Evolutionary conservation across 192 early-diverging fungal species (phyloP), one percentile per base, ranked within the genome.

Genomic region (Rhizoclosmatium globosum): DNA sequence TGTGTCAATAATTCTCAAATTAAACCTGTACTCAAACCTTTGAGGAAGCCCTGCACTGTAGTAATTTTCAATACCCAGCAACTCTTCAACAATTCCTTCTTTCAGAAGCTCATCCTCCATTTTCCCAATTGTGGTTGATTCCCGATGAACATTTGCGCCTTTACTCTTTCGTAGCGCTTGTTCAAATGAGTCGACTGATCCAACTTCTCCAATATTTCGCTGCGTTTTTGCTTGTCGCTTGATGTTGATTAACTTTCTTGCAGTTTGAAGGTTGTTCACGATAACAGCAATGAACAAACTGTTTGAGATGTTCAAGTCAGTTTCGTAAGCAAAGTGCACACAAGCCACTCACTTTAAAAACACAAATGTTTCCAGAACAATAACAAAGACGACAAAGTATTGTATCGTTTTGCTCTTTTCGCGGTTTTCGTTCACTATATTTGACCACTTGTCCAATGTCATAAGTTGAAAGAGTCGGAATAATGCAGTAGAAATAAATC

Each of bases 201-300:
- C 70, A 17, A 72, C 53, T 11, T 21, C 53, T 23, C 70, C 70
- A 57, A 72, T 44, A 21, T 23, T 21, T 15, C 70, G 7, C 19
- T 59, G 44, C 38, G 43, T 81, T 45, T 60, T 68, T 46, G 11
- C 59, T 2, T 6, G n/a, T 31, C 75, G 48, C 56, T 61, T 41
- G 7, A 41, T 21, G 31, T 77, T 70, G 19, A 77, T 17, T 31
- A 60, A 23, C 48, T 71, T 60, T 41, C 82, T 64, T 4, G 80
- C 69, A 17, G 68, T 61, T 43, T 82, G 77, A 31, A 86, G 79
- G 71, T 86, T 86, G 79, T 81, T 81, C 23, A 86, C 85, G 47
- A 86, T 84, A 62, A 86, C 85, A 23, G 85, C 85, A 15, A 83
- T 81, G 48, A 86, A 79, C 31, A 86, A 77, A 48, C 85, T 86